phyloP scores from a whole-genome alignment of 2,329 filamentous ascomycete genomes.

The Aspergillus ochraceoroseus region DNA sequence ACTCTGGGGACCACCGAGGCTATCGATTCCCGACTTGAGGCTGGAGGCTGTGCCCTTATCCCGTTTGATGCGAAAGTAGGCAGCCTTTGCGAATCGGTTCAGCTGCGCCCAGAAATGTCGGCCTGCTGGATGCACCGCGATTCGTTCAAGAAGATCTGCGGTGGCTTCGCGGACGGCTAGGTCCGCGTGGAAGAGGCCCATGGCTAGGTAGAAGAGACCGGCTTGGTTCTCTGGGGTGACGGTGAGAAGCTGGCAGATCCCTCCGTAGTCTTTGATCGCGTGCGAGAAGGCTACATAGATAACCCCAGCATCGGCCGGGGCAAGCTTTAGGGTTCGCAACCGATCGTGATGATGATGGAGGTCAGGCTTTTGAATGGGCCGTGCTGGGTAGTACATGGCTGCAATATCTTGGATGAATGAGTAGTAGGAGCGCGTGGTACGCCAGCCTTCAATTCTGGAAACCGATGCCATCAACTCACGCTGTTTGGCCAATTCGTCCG shows the following conservation, averaged over 20 bases:
- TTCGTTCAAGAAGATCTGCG: constrained; percentile 72
- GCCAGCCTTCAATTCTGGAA: constrained; percentile 91
- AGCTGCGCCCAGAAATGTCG: constrained; percentile 87
- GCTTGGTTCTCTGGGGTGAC: constrained; percentile 81
- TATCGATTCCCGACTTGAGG: constrained; percentile 22
- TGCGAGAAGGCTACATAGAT: constrained; percentile 78
- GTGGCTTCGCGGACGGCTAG: constrained; percentile 71
- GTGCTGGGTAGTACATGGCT: constrained; percentile 36
- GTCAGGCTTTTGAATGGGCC: constrained; percentile 52
- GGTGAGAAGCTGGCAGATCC: constrained; percentile 76
- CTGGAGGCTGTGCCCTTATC: constrained; percentile 46
- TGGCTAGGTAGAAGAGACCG: constrained; percentile 82
- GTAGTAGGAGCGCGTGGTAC: constrained; percentile 91
- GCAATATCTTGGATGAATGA: constrained; percentile 76
- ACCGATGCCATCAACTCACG: constrained; percentile 88
- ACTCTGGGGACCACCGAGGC: constrained; percentile 33
- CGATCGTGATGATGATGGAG: constrained; percentile 90
- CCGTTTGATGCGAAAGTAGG: constrained; percentile 71
- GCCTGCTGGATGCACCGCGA: constrained; percentile 82
- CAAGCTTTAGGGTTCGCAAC: constrained; percentile 73
- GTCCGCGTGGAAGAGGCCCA: constrained; percentile 88
- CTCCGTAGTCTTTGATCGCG: constrained; percentile 72
- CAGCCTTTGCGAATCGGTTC: constrained; percentile 82
- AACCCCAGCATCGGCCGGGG: constrained; percentile 68
- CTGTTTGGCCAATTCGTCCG: constrained; percentile 72